Evolutionary conservation across 495 filamentous ascomycete species (phyloP).

Genomic region (Neurospora tetraspora): DNA sequence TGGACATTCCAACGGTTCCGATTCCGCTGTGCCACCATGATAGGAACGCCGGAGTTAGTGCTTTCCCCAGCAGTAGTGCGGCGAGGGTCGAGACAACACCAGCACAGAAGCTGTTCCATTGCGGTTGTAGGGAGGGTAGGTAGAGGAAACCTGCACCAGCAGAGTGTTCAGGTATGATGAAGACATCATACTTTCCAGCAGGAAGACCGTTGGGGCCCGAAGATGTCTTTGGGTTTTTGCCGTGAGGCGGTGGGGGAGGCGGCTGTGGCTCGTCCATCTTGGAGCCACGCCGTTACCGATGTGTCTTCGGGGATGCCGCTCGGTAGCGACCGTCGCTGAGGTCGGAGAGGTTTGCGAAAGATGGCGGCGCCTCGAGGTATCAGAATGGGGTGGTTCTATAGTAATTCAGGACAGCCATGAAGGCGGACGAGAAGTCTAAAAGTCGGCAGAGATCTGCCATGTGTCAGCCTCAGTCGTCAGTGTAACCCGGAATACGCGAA

Average conservation of each 20-base stretch:
- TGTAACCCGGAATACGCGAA: neutral
- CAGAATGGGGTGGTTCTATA: conserved; percentile 6
- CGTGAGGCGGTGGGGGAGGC: conserved; percentile 62
- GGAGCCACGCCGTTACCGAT: conserved; percentile 12
- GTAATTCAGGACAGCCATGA: conserved; percentile 31
- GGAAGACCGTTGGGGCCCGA: conserved; percentile 49
- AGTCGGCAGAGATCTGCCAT: conserved; percentile 5
- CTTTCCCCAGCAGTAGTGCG: conserved; percentile 53
- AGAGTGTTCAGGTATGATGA: conserved; percentile 91
- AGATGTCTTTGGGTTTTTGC: conserved; percentile 48
- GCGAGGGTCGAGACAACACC: conserved; percentile 67
- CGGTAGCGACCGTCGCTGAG: neutral
- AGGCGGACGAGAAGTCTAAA: conserved; percentile 12
- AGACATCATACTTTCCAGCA: conserved; percentile 87
- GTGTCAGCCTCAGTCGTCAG: neutral
- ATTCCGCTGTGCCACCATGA: conserved; percentile 56
- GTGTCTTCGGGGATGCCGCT: neutral
- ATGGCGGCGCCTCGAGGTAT: conserved; percentile 15
- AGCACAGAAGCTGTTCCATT: conserved; percentile 83
- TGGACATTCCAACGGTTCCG: conserved; percentile 49
- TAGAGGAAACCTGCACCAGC: conserved; percentile 88
- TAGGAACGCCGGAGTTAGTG: conserved; percentile 57
- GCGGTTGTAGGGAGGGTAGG: conserved; percentile 74
- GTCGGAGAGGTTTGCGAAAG: neutral
- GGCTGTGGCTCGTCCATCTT: conserved; percentile 40